Conservation (phyloP, 441 rosid species). For the Erodium trifolium region DNA sequence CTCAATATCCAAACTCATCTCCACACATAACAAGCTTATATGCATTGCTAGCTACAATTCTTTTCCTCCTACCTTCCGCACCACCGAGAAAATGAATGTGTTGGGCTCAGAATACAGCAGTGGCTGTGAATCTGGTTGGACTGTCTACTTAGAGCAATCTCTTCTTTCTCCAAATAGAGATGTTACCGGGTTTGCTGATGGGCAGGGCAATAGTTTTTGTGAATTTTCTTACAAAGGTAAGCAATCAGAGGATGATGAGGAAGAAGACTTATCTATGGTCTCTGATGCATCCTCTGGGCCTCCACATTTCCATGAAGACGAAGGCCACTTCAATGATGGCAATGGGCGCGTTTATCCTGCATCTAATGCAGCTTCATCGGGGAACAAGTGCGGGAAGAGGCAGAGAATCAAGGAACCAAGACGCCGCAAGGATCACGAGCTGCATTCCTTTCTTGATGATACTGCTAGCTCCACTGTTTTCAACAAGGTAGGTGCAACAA, state of each 20-base stretch:
- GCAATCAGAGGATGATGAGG: conserved; percentile 22
- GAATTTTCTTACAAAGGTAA: background rate
- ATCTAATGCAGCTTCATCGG: conserved; percentile 13
- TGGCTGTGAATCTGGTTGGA: conserved; percentile 97
- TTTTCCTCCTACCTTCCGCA: background rate
- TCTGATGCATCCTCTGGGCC: conserved; percentile 99
- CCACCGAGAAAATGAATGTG: conserved; percentile 28
- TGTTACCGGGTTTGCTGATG: conserved; percentile 14
- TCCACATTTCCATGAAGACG: conserved; percentile 45
- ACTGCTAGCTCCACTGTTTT: conserved; percentile 80
- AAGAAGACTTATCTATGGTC: conserved; percentile 79
- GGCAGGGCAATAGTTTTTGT: conserved; percentile 14
- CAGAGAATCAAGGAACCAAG: conserved; percentile 31
- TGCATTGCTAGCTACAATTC: background rate
- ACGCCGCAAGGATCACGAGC: conserved; percentile 28
- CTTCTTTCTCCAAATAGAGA: conserved; percentile 22
- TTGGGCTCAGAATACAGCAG: conserved; percentile 52
- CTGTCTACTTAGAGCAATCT: conserved; percentile 78
- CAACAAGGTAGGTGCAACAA: conserved; percentile 15
- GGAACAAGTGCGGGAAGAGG: conserved; percentile 24
- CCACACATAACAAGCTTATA: background rate
- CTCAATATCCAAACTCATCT: background rate
- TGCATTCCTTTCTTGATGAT: conserved; percentile 58
- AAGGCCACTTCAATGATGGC: conserved; percentile 19
- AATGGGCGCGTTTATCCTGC: conserved; percentile 16